phyloP scores from a whole-genome alignment of 2,329 filamentous ascomycete species.

The Raffaelea arxii region DNA sequence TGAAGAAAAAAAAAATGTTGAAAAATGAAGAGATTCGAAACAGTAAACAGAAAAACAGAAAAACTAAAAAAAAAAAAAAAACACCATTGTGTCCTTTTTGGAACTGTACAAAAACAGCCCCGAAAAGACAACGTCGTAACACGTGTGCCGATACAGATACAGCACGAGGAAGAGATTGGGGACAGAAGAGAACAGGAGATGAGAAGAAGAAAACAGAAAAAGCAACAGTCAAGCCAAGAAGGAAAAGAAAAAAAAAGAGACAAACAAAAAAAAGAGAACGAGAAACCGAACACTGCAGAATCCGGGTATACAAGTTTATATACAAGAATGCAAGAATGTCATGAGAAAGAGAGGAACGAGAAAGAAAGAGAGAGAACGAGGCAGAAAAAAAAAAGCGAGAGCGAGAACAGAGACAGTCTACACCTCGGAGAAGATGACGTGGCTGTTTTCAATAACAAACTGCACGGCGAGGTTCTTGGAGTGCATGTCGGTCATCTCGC shows the following conservation, averaged over 20 bases:
- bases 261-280: conserved; percentile 7
- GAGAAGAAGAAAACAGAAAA: not conserved
- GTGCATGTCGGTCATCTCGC: conserved; percentile 94
- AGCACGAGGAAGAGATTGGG: too few species aligned
- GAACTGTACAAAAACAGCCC: too few species aligned
- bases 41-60: not conserved
- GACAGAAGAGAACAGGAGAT: not conserved
- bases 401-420: conserved; percentile 2
- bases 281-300: conserved; percentile 1
- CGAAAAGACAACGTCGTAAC: too few species aligned
- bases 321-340: not conserved
- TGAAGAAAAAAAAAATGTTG: not conserved
- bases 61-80: not conserved
- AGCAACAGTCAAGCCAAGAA: not conserved
- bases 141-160: too few species aligned
- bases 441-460: conserved; percentile 84
- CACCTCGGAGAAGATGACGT: conserved; percentile 61
- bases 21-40: not conserved
- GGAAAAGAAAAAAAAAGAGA: not conserved
- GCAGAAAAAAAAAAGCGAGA: not conserved
- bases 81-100: too few species aligned
- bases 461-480: conserved; percentile 87
- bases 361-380: not conserved
- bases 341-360: not conserved
- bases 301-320: conserved; percentile 1